phyloP scores from a whole-genome alignment of 1,139 yeast species.

The Candida gigantensis region DNA sequence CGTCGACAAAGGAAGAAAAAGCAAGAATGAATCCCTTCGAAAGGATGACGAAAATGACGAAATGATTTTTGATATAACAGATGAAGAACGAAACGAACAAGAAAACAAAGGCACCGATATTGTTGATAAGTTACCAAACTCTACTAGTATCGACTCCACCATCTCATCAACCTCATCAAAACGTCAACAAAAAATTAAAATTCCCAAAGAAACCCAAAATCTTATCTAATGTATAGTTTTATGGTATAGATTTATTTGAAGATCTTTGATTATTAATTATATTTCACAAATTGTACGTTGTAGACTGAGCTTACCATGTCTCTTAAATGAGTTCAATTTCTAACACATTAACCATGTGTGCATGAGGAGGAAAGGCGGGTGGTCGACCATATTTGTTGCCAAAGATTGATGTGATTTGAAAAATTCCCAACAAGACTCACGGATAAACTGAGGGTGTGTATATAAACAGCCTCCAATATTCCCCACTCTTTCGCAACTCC shows the following conservation, averaged over 20 bases:
- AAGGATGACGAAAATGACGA: conserved; percentile 25
- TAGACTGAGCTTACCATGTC: too few relatives aligned
- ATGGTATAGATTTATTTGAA: neutral
- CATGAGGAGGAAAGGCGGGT: too few relatives aligned
- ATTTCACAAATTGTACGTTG: too few relatives aligned
- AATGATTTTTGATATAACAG: conserved; percentile 38
- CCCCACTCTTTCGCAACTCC: too few relatives aligned
- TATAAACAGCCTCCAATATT: too few relatives aligned
- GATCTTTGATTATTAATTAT: neutral
- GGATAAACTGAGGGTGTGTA: too few relatives aligned
- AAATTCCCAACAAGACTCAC: too few relatives aligned
- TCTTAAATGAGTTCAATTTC: too few relatives aligned
- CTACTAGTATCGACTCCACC: too few relatives aligned
- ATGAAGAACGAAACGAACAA: conserved; percentile 17
- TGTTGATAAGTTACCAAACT: neutral
- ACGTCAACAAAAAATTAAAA: conserved; percentile 18
- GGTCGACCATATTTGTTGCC: too few relatives aligned
- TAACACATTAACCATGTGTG: too few relatives aligned
- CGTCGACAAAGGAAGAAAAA: conserved; percentile 2
- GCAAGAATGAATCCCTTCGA: conserved; percentile 3
- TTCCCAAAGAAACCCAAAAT: conserved; percentile 19
- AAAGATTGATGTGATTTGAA: too few relatives aligned
- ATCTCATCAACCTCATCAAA: conserved; percentile 8
- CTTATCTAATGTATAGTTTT: conserved; percentile 11
- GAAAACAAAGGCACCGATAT: conserved; percentile 1